A percentile compares a stretch with the other conserved stretches of the same genome.
Conservation (phyloP, 2,329 filamentous ascomycete species). For the Drechslerella stenobrocha region DNA sequence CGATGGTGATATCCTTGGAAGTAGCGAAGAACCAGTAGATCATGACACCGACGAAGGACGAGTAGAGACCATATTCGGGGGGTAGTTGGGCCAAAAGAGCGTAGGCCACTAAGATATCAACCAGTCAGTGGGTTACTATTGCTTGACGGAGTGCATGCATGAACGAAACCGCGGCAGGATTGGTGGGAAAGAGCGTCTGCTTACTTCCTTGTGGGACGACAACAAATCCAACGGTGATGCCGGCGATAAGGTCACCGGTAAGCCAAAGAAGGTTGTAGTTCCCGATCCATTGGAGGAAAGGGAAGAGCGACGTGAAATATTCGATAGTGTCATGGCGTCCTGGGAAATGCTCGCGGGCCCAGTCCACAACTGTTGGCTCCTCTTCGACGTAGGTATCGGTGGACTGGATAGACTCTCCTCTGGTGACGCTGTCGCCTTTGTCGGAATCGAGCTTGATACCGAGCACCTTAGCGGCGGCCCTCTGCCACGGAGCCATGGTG, state of each 20-base stretch:
- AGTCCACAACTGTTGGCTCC: conserved; percentile 75
- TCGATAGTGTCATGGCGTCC: conserved; percentile 60
- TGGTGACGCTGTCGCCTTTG: conserved; percentile 18
- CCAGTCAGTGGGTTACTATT: background rate
- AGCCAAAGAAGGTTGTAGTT: conserved; percentile 91
- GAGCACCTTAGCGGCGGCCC: conserved; percentile 33
- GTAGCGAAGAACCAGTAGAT: conserved; percentile 98
- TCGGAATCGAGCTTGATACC: conserved; percentile 48
- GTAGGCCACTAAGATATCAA: conserved; percentile 69
- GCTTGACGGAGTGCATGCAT: no score
- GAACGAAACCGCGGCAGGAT: no score
- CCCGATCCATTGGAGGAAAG: conserved; percentile 84
- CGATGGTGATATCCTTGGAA: conserved; percentile 97
- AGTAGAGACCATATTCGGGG: conserved; percentile 84
- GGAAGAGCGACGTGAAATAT: conserved; percentile 69
- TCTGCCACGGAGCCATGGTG: conserved; percentile 38
- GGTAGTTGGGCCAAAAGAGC: conserved; percentile 78
- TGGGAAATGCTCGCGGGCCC: conserved; percentile 68
- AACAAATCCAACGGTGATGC: conserved; percentile 73
- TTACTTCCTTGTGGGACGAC: conserved; percentile 85
- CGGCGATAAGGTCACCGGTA: conserved; percentile 83
- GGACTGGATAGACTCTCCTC: conserved; percentile 54
- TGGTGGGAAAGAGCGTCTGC: conserved; percentile 14
- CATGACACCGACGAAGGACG: conserved; percentile 92
- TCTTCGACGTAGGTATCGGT: conserved; percentile 80